Base-by-base conservation (phyloP, 768 basidiomycete genomes). In the Lactifluus pinguis region DNA sequence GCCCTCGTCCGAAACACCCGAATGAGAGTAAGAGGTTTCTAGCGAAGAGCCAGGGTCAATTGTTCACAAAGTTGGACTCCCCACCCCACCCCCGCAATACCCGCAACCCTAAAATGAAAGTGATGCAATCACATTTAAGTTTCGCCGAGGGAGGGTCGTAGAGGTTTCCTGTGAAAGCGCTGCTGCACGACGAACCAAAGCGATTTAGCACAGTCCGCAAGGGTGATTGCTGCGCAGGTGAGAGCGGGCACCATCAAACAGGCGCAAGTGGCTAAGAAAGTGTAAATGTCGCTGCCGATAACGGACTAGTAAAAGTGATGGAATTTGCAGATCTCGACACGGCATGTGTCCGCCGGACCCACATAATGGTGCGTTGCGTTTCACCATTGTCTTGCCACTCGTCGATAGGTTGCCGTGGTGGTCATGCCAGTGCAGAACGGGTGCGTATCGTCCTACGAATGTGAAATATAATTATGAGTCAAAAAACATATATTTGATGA, bases 231-330 rank as follows among this genome's bases (percentile, higher is more conserved):
- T 21, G 6, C 3, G 30, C 15, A 34, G 8, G 49, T 19, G 42
- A 19, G 17, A 17, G 17, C 42, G 19, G 51, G 41, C 13, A 42
- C 50, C 49, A 21, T 42, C 41, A 9, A 52, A 19, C 21, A 39
- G 38, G 49, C 45, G 36, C 38, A 8, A 25, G 25, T 1, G 38
- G 32, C n/a, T 11, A 11, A 38, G 29, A 3, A 45, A 52, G 21
- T 47, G 60, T 55, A 55, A 57, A 39, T 36, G 19, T 56, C 60
- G 54, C 17, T n/a, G 41, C 17, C 13, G 41, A 54, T 60, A 48
- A 55, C 53, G 48, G 25, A 49, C 17, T 25, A 49, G 17, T 36
- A 30, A 30, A 30, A 36, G 25, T 8, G 11, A 41, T 41, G 21
- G 5, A 4, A 25, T 13, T 47, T 49, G 51, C 15, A 17, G 44